A percentile compares a stretch with the other conserved stretches of the same genome.
phyloP scores from a whole-genome alignment of 805 yeast genomes.

The Jamesozyma jinghongensis region DNA sequence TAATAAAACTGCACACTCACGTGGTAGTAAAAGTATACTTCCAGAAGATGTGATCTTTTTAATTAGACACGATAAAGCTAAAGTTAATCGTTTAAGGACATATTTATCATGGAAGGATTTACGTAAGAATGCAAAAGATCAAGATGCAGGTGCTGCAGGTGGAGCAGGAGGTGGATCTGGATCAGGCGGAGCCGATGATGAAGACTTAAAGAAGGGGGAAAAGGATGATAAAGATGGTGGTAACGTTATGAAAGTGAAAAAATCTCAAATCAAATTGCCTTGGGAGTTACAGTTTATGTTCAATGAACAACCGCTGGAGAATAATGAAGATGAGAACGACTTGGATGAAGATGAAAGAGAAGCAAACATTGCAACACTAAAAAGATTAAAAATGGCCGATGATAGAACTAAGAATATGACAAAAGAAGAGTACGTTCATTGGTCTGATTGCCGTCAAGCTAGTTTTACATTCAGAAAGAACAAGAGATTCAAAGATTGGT shows the following conservation, averaged over 20 bases:
- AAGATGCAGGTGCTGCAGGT: constrained; percentile 52
- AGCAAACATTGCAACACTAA: constrained; percentile 79
- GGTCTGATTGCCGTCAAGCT: constrained; percentile 98
- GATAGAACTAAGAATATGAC: constrained; percentile 92
- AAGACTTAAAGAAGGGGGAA: constrained; percentile 26
- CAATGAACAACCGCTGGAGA: constrained; percentile 75
- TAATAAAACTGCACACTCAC: constrained; percentile 59
- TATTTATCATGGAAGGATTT: constrained; percentile 96
- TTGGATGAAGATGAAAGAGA: constrained; percentile 86
- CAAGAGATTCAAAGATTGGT: constrained; percentile 95
- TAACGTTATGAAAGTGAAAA: constrained; percentile 49
- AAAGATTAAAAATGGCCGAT: constrained; percentile 84
- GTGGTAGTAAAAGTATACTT: constrained; percentile 78
- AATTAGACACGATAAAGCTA: constrained; percentile 88
- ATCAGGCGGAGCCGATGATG: constrained; percentile 22
- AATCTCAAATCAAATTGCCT: constrained; percentile 74
- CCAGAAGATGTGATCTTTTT: constrained; percentile 91
- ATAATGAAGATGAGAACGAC: constrained; percentile 52
- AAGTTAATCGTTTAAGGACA: constrained; percentile 82
- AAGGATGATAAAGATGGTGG: constrained; percentile 36
- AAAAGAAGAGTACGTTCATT: constrained; percentile 92
- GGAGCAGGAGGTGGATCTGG: constrained; percentile 36
- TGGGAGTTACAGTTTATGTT: constrained; percentile 97
- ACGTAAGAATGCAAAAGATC: constrained; percentile 68
- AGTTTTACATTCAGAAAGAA: constrained; percentile 90